Conservation (phyloP, 78 protist genomes). For the Planoprotostelium fungivorum region DNA sequence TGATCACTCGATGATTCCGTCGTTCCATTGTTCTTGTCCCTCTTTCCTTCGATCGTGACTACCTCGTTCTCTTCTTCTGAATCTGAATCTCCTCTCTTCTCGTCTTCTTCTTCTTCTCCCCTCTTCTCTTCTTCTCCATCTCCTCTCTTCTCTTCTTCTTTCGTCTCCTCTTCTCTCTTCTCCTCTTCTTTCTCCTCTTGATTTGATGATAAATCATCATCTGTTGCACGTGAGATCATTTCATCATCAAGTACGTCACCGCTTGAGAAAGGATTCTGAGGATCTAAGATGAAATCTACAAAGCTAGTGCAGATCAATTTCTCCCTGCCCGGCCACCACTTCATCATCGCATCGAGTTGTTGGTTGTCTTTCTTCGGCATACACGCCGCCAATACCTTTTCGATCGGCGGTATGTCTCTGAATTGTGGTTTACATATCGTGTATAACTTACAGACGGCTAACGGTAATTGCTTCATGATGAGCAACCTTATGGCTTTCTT, state of each 20-base stretch:
- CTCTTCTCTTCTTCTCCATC: background rate
- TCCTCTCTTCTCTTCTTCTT: background rate
- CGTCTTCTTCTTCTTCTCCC: background rate
- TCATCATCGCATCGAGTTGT: background rate
- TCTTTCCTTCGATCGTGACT: background rate
- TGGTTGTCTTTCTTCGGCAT: background rate
- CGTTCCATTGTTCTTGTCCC: background rate
- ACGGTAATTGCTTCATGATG: background rate
- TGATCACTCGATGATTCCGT: background rate
- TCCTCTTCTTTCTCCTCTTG: too few relatives aligned
- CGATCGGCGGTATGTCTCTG: background rate
- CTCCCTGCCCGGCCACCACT: background rate
- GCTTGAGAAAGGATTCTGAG: background rate
- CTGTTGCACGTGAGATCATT: too few relatives aligned
- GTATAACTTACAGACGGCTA: background rate
- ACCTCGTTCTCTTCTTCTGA: background rate
- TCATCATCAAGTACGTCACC: background rate
- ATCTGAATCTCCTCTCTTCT: background rate
- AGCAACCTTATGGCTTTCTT: background rate
- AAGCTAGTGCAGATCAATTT: background rate
- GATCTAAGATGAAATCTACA: background rate
- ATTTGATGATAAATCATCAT: too few relatives aligned
- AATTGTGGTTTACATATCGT: background rate
- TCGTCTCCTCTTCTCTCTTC: too few relatives aligned
- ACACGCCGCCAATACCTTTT: background rate